Evolutionary conservation across 1,284 basidiomycete genomes (phyloP).

Genomic region (Cerrena zonata): DNA sequence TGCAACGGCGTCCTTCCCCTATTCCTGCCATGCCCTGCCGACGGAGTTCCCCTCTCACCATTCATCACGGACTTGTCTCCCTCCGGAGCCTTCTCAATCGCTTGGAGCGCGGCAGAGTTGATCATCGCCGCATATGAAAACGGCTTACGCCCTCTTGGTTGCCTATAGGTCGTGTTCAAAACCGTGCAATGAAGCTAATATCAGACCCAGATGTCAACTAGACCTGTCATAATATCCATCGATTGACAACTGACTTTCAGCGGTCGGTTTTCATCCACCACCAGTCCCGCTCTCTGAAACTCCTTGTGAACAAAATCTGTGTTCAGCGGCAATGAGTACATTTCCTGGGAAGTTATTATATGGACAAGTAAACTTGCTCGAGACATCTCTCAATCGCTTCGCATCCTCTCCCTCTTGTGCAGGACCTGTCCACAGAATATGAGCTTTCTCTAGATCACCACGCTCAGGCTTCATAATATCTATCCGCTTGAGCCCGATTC

Average conservation of each 20-base stretch:
- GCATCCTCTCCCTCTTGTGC: constrained; percentile 22
- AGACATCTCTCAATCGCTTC: constrained; percentile 31
- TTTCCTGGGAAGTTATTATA: neutral
- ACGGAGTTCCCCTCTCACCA: neutral
- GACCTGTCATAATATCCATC: neutral
- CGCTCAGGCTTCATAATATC: constrained; percentile 46
- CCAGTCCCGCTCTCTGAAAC: constrained; percentile 45
- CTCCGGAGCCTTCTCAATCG: constrained; percentile 8
- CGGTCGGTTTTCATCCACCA: constrained; percentile 42
- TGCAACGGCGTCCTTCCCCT: constrained; percentile 17
- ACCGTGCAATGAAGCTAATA: constrained; percentile 70
- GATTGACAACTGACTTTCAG: constrained; percentile 46
- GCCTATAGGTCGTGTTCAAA: constrained; percentile 55
- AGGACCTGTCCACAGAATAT: constrained; percentile 57
- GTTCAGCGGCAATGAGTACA: neutral
- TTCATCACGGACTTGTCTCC: neutral
- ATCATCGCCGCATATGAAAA: constrained; percentile 48
- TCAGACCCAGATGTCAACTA: too few relatives aligned
- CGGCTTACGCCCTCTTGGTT: constrained; percentile 30
- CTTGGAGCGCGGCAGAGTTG: constrained; percentile 25
- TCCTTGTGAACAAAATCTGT: constrained; percentile 39
- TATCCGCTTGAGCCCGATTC: constrained; percentile 44
- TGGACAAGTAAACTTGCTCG: constrained; percentile 31
- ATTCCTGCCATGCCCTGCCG: neutral
- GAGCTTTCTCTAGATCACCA: constrained; percentile 37